phyloP scores from a whole-genome alignment of 2,329 filamentous ascomycete species.

The Juglanconis juglandina region DNA sequence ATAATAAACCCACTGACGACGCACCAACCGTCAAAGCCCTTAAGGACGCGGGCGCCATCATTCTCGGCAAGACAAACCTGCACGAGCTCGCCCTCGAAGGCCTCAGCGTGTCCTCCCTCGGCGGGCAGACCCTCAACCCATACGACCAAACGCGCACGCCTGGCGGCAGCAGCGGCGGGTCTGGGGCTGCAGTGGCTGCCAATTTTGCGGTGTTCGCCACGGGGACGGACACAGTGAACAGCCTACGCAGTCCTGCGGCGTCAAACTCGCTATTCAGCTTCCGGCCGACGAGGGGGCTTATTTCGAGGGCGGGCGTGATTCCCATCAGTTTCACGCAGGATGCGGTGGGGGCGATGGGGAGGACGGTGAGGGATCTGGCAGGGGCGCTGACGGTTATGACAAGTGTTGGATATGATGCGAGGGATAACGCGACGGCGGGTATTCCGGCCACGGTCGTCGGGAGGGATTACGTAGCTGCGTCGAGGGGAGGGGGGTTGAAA shows the following conservation, averaged over 20 bases:
- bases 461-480: conserved; percentile 43
- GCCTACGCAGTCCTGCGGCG: conserved; percentile 57
- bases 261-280: conserved; percentile 59
- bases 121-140: conserved; percentile 63
- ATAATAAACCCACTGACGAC: conserved; percentile 42
- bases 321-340: conserved; percentile 58
- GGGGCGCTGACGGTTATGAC: conserved; percentile 51
- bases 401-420: conserved; percentile 45
- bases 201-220: conserved; percentile 57
- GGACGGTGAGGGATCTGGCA: conserved; percentile 48
- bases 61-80: conserved; percentile 59
- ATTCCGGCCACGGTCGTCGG: conserved; percentile 38
- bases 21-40: conserved; percentile 49
- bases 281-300: conserved; percentile 52
- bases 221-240: conserved; percentile 62
- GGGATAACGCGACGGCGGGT: conserved; percentile 50
- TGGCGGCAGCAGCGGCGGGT: conserved; percentile 62
- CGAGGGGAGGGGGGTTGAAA: conserved; percentile 27
- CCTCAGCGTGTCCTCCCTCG: conserved; percentile 57
- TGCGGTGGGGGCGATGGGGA: conserved; percentile 51
- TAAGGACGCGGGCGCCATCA: conserved; percentile 49
- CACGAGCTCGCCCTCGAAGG: conserved; percentile 65
- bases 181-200: conserved; percentile 53
- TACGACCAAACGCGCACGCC: conserved; percentile 65
- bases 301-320: conserved; percentile 49